These are phyloP conservation scores for Podaxis carcinomalis DNA, from an alignment of 768 basidiomycete genomes.

Conservation along the genomic window DNA sequence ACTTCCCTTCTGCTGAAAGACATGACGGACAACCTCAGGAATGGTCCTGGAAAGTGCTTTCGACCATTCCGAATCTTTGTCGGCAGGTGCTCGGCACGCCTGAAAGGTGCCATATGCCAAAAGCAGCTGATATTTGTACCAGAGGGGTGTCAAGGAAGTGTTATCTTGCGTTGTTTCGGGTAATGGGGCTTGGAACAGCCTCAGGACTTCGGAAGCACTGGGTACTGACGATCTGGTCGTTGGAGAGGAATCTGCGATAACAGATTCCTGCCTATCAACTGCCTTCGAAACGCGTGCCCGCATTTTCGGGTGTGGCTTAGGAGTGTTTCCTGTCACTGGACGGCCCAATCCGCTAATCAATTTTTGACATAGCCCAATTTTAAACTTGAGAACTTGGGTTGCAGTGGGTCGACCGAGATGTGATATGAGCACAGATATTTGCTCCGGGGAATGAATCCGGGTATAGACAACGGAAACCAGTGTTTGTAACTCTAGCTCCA, in stretches of 20 bases:
- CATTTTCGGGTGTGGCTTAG: conserved; percentile 8
- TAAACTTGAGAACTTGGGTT: conserved; percentile 31
- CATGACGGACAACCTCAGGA: conserved; percentile 21
- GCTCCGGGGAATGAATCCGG: conserved; percentile 18
- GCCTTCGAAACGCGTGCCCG: neutral
- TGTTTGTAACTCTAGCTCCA: conserved; percentile 24
- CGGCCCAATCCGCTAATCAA: conserved; percentile 19
- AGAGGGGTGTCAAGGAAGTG: conserved; percentile 7
- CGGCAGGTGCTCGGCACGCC: conserved; percentile 17
- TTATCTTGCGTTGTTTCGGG: neutral
- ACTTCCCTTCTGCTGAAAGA: conserved; percentile 3
- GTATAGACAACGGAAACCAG: conserved; percentile 32
- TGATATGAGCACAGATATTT: conserved; percentile 3
- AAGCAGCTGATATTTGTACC: conserved; percentile 35
- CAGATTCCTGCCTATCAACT: neutral
- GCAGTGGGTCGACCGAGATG: conserved; percentile 3
- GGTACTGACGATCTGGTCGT: neutral
- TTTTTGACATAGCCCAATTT: conserved; percentile 35
- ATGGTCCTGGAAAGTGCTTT: conserved; percentile 20
- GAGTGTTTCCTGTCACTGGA: neutral
- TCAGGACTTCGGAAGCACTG: neutral
- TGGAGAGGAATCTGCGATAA: neutral
- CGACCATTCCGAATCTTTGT: conserved; percentile 32
- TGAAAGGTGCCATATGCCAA: conserved; percentile 35
- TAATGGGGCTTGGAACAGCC: neutral